Percentiles rank a stretch among this genome's conserved stretches.
phyloP scores from a whole-genome alignment of 768 basidiomycete species.

The Inosperma sp. region DNA sequence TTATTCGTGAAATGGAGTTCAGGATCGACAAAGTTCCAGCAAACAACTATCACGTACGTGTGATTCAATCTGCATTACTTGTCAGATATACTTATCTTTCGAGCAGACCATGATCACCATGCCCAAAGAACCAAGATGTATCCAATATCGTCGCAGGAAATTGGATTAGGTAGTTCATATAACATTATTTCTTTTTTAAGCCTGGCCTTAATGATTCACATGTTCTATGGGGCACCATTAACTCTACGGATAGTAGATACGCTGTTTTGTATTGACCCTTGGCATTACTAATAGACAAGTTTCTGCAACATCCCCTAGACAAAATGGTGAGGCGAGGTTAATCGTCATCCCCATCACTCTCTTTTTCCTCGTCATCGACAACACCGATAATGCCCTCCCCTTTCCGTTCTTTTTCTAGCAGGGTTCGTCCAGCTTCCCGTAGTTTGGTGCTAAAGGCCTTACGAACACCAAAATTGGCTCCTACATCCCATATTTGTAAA shows the following conservation, averaged over 20 bases:
- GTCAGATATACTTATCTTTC: constrained; percentile 2
- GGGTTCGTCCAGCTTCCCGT: constrained; percentile 58
- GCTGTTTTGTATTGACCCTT: too few relatives aligned
- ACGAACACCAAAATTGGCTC: constrained; percentile 73
- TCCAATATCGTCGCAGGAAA: constrained; percentile 64
- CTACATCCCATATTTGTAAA: constrained; percentile 94
- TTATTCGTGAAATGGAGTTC: constrained; percentile 75
- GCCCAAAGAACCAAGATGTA: constrained; percentile 64
- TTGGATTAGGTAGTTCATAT: constrained; percentile 35
- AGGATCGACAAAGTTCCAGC: constrained; percentile 69
- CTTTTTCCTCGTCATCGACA: constrained; percentile 59
- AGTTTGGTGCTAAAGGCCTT: constrained; percentile 82
- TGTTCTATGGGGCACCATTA: background rate
- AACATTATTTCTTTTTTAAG: background rate
- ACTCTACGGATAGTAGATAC: background rate
- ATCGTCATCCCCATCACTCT: constrained; percentile 45
- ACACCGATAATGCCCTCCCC: constrained; percentile 69
- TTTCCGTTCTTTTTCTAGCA: constrained; percentile 56
- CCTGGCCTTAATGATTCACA: background rate
- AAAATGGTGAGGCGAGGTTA: constrained; percentile 10
- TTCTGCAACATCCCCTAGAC: too few relatives aligned
- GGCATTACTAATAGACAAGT: too few relatives aligned
- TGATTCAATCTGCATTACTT: background rate
- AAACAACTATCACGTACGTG: constrained; percentile 85
- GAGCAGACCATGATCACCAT: constrained; percentile 89